Conservation (phyloP, 495 filamentous ascomycete genomes). For the Cercophora scortea region DNA sequence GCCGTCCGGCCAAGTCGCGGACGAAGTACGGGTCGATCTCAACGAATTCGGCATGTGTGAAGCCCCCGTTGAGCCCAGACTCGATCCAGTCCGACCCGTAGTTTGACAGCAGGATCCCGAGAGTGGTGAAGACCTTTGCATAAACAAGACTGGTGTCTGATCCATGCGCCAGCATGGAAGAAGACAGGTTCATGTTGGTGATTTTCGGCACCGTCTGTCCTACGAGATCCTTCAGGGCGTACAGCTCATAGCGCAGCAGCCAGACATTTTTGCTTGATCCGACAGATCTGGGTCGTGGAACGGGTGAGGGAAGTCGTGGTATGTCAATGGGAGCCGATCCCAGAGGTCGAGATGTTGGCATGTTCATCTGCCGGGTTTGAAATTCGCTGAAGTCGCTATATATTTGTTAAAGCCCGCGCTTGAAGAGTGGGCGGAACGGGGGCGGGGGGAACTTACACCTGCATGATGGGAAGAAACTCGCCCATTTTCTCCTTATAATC, state of each 20-base stretch:
- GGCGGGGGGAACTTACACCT: conserved; percentile 3
- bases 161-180: too few species aligned
- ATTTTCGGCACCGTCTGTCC: not conserved
- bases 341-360: not conserved
- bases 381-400: conserved; percentile 13
- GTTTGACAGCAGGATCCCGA: conserved; percentile 7
- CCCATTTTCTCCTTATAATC: conserved; percentile 7
- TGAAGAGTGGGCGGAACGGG: not conserved
- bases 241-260: conserved; percentile 9
- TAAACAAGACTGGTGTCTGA: not conserved
- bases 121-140: not conserved
- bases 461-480: conserved; percentile 7
- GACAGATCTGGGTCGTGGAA: not conserved
- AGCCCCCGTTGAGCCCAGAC: not conserved
- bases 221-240: conserved; percentile 13
- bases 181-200: not conserved
- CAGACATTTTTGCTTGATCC: not conserved
- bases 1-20: conserved; percentile 7
- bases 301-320: not conserved
- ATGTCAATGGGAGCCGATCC: conserved; percentile 4
- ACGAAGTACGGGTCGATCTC: conserved; percentile 9
- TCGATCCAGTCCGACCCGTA: conserved; percentile 13
- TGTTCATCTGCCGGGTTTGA: conserved; percentile 3
- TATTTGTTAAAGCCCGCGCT: not conserved
- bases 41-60: conserved; percentile 10